A percentile compares a stretch with the other conserved stretches of the same genome.
These are phyloP conservation scores for Cryptomeria japonica DNA, from an alignment of 75 land plant species.

Conservation along the genomic window DNA sequence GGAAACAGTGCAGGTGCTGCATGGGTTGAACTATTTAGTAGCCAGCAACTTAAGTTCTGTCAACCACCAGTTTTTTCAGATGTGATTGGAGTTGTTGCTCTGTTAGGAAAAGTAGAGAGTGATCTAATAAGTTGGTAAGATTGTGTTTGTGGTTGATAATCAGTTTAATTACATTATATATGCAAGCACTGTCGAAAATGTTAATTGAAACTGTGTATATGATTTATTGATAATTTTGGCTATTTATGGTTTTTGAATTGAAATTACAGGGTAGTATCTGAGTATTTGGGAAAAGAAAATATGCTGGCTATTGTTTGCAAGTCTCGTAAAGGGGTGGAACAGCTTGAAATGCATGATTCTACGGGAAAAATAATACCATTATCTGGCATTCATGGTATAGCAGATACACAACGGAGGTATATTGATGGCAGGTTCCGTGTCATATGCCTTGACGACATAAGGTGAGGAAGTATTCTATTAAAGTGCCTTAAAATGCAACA, in stretches of 20 bases:
- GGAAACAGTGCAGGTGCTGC: constrained; percentile 51
- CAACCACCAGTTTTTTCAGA: constrained; percentile 31
- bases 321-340: constrained; percentile 62
- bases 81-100: constrained; percentile 79
- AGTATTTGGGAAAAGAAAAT: constrained; percentile 74
- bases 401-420: constrained; percentile 36
- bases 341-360: constrained; percentile 48
- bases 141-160: not conserved
- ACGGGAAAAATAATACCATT: constrained; percentile 30
- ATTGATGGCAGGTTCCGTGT: constrained; percentile 61
- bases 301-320: constrained; percentile 90
- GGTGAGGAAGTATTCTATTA: constrained; percentile 21
- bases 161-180: not conserved
- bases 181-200: not conserved
- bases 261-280: constrained; percentile 61
- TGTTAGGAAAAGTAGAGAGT: constrained; percentile 68
- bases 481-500: not conserved
- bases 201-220: not conserved
- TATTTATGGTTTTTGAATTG: not conserved
- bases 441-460: constrained; percentile 64
- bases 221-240: not conserved
- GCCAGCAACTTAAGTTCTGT: constrained; percentile 12
- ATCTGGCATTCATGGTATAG: constrained; percentile 64
- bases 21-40: constrained; percentile 30
- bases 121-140: constrained; percentile 69